These are phyloP conservation scores for Ustilago crameri DNA, from an alignment of 1,284 basidiomycete species.

Conservation along the genomic window DNA sequence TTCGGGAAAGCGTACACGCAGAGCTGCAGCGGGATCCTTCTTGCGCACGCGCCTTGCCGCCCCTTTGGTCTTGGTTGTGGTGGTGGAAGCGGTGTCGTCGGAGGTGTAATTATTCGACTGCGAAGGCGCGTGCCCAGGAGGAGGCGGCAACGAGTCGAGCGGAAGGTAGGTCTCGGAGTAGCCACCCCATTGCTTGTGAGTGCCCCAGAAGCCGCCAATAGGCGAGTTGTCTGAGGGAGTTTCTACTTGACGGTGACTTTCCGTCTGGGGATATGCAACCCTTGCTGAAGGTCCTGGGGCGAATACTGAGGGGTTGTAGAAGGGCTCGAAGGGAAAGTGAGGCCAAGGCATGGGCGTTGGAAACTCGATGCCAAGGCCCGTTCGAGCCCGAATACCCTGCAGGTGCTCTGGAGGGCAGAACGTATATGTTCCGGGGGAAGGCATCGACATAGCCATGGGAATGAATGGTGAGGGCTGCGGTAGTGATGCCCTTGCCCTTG, in stretches of 20 bases:
- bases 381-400: neutral
- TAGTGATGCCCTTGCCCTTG: neutral
- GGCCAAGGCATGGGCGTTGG: constrained; percentile 10
- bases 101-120: neutral
- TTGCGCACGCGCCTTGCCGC: neutral
- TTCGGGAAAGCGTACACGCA: constrained; percentile 14
- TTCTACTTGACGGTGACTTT: constrained; percentile 4
- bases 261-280: constrained; percentile 8
- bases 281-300: neutral
- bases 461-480: constrained; percentile 7
- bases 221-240: neutral
- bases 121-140: neutral
- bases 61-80: neutral
- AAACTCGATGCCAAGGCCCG: constrained; percentile 16
- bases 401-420: neutral
- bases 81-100: neutral
- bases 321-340: neutral
- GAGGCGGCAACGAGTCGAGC: neutral
- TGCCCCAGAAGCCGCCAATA: neutral
- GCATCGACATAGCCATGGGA: neutral
- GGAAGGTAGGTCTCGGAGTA: neutral
- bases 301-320: too few relatives aligned
- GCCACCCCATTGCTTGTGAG: constrained; percentile 1
- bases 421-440: neutral
- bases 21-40: neutral